Base-by-base conservation (phyloP, 139 green algal genomes). In the Bryopsis sp. region DNA sequence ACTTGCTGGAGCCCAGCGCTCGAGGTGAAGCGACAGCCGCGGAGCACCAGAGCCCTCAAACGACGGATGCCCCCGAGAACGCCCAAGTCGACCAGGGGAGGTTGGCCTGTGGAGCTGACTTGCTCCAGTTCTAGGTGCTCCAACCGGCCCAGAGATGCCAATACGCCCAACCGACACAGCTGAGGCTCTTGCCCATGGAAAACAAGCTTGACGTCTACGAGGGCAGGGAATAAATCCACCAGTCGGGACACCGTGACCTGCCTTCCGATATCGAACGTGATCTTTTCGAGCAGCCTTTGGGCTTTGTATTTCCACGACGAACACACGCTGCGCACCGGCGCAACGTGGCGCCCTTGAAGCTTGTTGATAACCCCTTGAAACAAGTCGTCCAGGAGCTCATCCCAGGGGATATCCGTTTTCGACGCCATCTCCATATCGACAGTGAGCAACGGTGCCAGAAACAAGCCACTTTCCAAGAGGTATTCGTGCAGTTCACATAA, bases 391-490 rank as follows among this genome's bases (percentile, higher is more conserved):
- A 58, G 15, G 3, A 69, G 37, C 5, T 54, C 62, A 3, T 33
- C 62, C 62, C 62, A 69, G 6, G 62, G 62, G 11, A 69, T 50
- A 6, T 57, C 62, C n/a, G n/a, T n/a, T n/a, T n/a, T n/a, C n/a
- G n/a, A n/a, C n/a, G n/a, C n/a, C n/a, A n/a, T n/a, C n/a, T n/a
- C n/a, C n/a, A n/a, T n/a, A n/a, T n/a, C n/a, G n/a, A n/a, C n/a
- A n/a, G n/a, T n/a, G n/a, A n/a, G n/a, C n/a, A n/a, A n/a, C n/a
- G n/a, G n/a, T n/a, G n/a, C n/a, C n/a, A n/a, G n/a, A n/a, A n/a
- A n/a, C n/a, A n/a, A n/a, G n/a, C n/a, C n/a, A n/a, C n/a, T n/a
- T n/a, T n/a, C n/a, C n/a, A n/a, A n/a, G n/a, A n/a, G n/a, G n/a
- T n/a, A n/a, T n/a, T n/a, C n/a, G n/a, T n/a, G n/a, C n/a, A n/a